phyloP scores from a whole-genome alignment of 805 yeast genomes.

The Cyberlindnera mississippiensis region DNA sequence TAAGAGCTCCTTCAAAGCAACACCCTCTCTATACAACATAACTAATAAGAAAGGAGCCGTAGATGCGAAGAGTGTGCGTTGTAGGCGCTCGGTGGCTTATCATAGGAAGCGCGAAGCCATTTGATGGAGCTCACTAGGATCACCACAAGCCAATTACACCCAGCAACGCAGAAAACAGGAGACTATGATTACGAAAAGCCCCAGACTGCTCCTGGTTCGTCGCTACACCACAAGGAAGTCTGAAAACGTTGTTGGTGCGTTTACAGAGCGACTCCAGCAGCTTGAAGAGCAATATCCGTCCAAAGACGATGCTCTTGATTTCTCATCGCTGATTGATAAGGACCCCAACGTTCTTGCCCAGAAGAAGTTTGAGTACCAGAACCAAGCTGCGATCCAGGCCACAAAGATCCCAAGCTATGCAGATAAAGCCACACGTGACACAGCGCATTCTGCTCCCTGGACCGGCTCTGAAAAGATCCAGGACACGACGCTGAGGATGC shows the following conservation, averaged over 20 bases:
- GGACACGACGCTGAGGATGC: slow-evolving; percentile 52
- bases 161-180: too few species aligned
- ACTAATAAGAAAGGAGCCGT: too few species aligned
- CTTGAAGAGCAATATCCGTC: slow-evolving; percentile 24
- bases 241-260: slow-evolving; percentile 12
- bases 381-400: slow-evolving; percentile 39
- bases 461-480: slow-evolving; percentile 45
- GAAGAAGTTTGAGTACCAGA: slow-evolving; percentile 33
- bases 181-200: too few species aligned
- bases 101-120: too few species aligned
- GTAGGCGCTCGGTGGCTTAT: too few species aligned
- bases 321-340: slow-evolving; percentile 24
- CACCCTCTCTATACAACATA: too few species aligned
- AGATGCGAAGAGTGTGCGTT: too few species aligned
- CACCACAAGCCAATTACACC: too few species aligned
- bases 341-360: slow-evolving; percentile 30
- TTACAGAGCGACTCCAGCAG: slow-evolving; percentile 26
- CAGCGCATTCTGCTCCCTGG: slow-evolving; percentile 57
- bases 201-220: too few species aligned
- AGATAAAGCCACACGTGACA: slow-evolving; percentile 39
- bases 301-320: slow-evolving; percentile 25
- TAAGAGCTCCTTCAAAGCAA: too few species aligned
- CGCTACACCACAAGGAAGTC: not conserved
- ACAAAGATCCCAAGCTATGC: slow-evolving; percentile 43
- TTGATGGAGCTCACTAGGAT: too few species aligned